A percentile compares a stretch with the other conserved stretches of the same genome.
Evolutionary conservation across 1,139 yeast genomes (phyloP).

Genomic region (Hansenula sp.): DNA sequence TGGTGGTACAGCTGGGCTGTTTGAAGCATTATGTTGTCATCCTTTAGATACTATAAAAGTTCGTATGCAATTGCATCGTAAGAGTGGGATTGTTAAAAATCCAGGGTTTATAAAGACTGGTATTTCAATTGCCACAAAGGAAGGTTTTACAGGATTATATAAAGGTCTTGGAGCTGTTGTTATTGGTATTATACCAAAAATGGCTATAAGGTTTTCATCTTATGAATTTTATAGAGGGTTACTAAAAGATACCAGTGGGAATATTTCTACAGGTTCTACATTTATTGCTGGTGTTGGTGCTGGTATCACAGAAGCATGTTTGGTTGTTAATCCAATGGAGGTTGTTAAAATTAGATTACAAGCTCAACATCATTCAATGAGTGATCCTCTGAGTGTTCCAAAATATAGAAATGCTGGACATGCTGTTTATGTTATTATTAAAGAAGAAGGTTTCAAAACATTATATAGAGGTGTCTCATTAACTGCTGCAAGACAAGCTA

Average conservation of each 20-base stretch:
- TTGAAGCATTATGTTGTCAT: constrained; percentile 95
- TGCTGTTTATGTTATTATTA: constrained; percentile 77
- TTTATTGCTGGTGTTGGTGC: constrained; percentile 97
- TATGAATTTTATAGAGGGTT: constrained; percentile 82
- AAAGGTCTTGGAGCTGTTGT: constrained; percentile 97
- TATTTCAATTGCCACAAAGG: constrained; percentile 68
- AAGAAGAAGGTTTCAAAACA: constrained; percentile 88
- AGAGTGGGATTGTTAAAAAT: constrained; percentile 56
- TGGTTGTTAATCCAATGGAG: constrained; percentile 95
- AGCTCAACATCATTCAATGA: constrained; percentile 89
- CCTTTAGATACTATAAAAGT: constrained; percentile 95
- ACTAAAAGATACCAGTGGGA: constrained; percentile 60
- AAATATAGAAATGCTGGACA: constrained; percentile 93
- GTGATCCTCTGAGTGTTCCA: constrained; percentile 64
- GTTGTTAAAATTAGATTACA: constrained; percentile 95
- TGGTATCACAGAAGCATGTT: constrained; percentile 92
- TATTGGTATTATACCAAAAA: constrained; percentile 95
- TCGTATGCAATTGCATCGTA: constrained; percentile 85
- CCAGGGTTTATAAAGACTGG: constrained; percentile 90
- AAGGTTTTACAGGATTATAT: constrained; percentile 82
- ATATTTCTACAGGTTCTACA: constrained; percentile 65
- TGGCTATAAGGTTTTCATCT: constrained; percentile 95
- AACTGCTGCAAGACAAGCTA: constrained; percentile 97
- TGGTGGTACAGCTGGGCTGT: constrained; percentile 96
- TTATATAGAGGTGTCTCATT: constrained; percentile 92